Evolutionary conservation across 129 eudicot species (phyloP).

Genomic region (Oenanthe sinensis): DNA sequence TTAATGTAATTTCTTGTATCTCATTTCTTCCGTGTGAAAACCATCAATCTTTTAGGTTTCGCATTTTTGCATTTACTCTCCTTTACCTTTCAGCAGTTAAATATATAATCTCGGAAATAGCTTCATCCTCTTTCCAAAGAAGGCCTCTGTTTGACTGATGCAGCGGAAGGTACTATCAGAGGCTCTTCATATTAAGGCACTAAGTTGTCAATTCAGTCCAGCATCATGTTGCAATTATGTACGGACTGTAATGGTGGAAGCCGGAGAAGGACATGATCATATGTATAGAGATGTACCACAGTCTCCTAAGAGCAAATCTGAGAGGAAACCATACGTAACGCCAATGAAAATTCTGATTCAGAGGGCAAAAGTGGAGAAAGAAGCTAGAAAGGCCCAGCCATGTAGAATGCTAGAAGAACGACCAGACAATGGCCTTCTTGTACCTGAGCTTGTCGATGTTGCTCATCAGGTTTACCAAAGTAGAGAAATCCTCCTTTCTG

Average conservation of each 20-base stretch:
- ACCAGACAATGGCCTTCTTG: slow-evolving; percentile 58
- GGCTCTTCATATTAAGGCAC: slow-evolving; percentile 5
- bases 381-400: slow-evolving; percentile 46
- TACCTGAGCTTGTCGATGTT: slow-evolving; percentile 48
- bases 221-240: slow-evolving; percentile 2
- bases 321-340: slow-evolving; percentile 60
- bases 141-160: slow-evolving; percentile 19
- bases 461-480: slow-evolving; percentile 47
- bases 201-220: slow-evolving; percentile 14
- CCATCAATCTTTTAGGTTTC: background rate
- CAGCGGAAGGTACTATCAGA: slow-evolving; percentile 17
- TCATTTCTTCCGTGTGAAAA: background rate
- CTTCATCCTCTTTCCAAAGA: background rate
- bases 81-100: background rate
- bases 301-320: slow-evolving; percentile 40
- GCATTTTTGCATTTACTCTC: background rate
- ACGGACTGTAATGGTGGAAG: slow-evolving; percentile 23
- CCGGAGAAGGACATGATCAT: slow-evolving; percentile 22
- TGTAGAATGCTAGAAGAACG: slow-evolving; percentile 45
- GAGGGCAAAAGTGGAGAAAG: slow-evolving; percentile 51
- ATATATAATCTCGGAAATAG: background rate
- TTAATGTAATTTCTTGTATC: background rate
- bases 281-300: slow-evolving; percentile 37
- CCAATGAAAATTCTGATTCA: slow-evolving; percentile 54
- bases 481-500: slow-evolving; percentile 33